Percentiles rank a stretch among this genome's conserved stretches.
These are phyloP conservation scores for Podospora tetraspora DNA, from an alignment of 495 filamentous ascomycete species.

Conservation along the genomic window DNA sequence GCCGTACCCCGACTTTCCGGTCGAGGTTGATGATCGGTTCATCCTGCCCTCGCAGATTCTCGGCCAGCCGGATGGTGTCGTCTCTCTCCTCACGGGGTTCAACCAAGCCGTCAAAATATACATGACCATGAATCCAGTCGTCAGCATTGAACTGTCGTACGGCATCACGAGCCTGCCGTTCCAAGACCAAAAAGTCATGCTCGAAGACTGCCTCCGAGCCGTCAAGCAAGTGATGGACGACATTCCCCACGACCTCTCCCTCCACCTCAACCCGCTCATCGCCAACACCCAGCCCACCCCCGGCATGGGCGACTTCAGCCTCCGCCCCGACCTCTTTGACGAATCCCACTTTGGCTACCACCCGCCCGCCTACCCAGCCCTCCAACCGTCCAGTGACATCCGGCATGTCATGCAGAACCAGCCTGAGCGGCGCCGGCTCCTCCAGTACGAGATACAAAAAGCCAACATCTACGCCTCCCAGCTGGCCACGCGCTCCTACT, in stretches of 20 bases:
- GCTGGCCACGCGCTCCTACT: conserved; percentile 67
- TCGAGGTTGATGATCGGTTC: conserved; percentile 74
- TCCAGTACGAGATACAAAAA: conserved; percentile 81
- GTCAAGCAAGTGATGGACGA: conserved; percentile 56
- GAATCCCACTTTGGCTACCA: conserved; percentile 31
- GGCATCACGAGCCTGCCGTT: conserved; percentile 66
- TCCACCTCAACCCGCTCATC: conserved; percentile 34
- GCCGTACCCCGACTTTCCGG: conserved; percentile 73
- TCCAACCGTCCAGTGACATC: conserved; percentile 35
- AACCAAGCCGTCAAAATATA: conserved; percentile 70
- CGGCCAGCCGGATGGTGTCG: conserved; percentile 54
- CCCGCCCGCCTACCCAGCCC: conserved; percentile 29
- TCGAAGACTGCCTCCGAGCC: conserved; percentile 55
- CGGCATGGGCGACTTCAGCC: not conserved
- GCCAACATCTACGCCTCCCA: conserved; percentile 74
- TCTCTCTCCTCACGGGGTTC: conserved; percentile 67
- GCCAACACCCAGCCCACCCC: not conserved
- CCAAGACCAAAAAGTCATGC: conserved; percentile 59
- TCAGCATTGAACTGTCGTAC: conserved; percentile 67
- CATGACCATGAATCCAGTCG: conserved; percentile 60
- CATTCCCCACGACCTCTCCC: conserved; percentile 56
- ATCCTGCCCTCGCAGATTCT: conserved; percentile 59
- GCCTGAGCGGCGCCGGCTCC: conserved; percentile 41
- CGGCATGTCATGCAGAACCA: conserved; percentile 33
- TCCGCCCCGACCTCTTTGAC: conserved; percentile 13